Conservation (phyloP, 495 filamentous ascomycete genomes). For the Bryoglossum gracile region DNA sequence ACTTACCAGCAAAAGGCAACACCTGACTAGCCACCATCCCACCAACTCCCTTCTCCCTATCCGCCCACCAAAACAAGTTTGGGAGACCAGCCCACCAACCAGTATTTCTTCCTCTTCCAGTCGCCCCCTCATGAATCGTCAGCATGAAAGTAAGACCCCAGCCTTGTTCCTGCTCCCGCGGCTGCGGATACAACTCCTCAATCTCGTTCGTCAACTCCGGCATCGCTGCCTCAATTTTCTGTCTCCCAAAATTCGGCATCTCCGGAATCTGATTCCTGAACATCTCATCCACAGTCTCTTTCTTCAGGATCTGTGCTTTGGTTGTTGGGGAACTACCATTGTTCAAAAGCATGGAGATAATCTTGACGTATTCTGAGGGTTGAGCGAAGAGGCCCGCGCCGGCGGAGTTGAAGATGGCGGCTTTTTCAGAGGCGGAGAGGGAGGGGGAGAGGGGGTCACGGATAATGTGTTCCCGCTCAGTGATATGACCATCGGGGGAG, state of each 20-base stretch:
- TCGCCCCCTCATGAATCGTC: constrained; percentile 31
- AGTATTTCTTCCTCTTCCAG: constrained; percentile 42
- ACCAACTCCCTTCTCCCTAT: constrained; percentile 50
- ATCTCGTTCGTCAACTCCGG: constrained; percentile 40
- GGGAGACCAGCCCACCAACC: constrained; percentile 52
- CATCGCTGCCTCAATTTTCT: constrained; percentile 40
- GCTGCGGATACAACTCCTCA: constrained; percentile 43
- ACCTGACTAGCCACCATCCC: constrained; percentile 53
- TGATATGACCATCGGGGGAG: constrained; percentile 33
- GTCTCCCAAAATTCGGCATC: constrained; percentile 41
- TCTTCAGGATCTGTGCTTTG: constrained; percentile 36
- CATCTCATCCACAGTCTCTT: constrained; percentile 49
- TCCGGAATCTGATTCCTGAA: constrained; percentile 53
- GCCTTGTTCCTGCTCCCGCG: constrained; percentile 44
- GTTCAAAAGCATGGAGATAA: constrained; percentile 44
- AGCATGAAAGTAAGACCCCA: constrained; percentile 56
- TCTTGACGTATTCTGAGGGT: constrained; percentile 45
- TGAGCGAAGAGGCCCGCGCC: constrained; percentile 49
- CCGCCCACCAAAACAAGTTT: constrained; percentile 56
- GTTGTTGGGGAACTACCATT: constrained; percentile 44
- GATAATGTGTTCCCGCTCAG: constrained; percentile 38
- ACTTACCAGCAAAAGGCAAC: constrained; percentile 41
- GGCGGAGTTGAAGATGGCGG: constrained; percentile 41
- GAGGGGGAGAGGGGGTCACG: constrained; percentile 36
- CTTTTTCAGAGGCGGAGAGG: constrained; percentile 28